Evolutionary conservation across 2,329 filamentous ascomycete genomes (phyloP), one percentile per base, ranked within the genome.

Genomic region (Leptographium galeiforme): DNA sequence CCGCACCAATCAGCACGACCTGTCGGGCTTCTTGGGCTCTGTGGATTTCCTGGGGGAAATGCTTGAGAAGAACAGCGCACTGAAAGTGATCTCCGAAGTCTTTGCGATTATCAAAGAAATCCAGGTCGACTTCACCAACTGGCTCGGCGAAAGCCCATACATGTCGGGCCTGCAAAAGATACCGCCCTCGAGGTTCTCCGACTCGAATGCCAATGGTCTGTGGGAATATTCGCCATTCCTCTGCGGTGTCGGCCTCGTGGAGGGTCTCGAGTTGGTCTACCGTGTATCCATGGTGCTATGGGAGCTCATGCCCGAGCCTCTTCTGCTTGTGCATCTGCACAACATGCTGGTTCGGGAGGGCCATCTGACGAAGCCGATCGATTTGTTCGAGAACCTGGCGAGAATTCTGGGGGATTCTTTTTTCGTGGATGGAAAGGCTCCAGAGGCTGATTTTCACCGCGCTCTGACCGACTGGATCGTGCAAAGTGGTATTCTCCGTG

Each of bases 151-250:
- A 57, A 63, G 64, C 5, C 68, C 64, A 52, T 68, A 53, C 38
- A 53, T 53, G 51, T 25, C 61, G 52, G 66, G 65, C n/a, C 59
- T 68, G 41, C 58, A n/a, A 6, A 61, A 50, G 0, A 68, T 72
- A 36, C 65, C 68, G 0, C 65, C 65, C 3, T 74, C 72, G 2
- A 68, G 68, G 0, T 75, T 76, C 57, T 60, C 66, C 0, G 59
- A 61, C 14, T 64, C 63, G 2, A 66, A 71, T 55, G 7, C 65
- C 0, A 74, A 76, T 48, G 72, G 72, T 0, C 61, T 76, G 1
- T 76, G 69, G 67, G 67, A 72, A 18, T 73, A 72, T 53, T 76
- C 70, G 4, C 74, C 73, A 0, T 75, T 69, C 40, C 63, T 75
- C 2, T 76, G 72, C 40, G 74, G 72, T 16, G 66, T 67, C 12